phyloP scores from a whole-genome alignment of 345 rosid genomes.

The Bruguiera parviflora region DNA sequence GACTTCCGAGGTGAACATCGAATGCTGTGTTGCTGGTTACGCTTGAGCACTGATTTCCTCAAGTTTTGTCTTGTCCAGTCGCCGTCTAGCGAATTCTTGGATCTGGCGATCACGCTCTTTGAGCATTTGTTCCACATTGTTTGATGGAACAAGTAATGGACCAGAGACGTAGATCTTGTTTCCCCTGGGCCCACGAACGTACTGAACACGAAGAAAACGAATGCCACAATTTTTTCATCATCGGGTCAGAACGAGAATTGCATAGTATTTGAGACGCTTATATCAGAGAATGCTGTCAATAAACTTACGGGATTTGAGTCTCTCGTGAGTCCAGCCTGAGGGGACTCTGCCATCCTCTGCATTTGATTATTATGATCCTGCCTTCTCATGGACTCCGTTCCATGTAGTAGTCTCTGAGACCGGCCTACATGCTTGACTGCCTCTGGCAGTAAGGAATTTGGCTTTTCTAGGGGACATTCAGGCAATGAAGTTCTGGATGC shows the following conservation, averaged over 20 bases:
- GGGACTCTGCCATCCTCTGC: conserved; percentile 31
- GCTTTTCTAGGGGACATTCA: conserved; percentile 32
- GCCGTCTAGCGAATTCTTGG: conserved; percentile 61
- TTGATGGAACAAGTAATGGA: conserved; percentile 65
- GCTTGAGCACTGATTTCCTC: conserved; percentile 20
- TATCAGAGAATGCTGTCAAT: neutral
- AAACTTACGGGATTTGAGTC: conserved; percentile 46
- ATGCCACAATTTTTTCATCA: conserved; percentile 5
- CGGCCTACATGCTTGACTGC: conserved; percentile 25
- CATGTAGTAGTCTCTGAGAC: conserved; percentile 25
- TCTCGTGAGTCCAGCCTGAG: conserved; percentile 27
- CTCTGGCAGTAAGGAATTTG: conserved; percentile 28
- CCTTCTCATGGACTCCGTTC: conserved; percentile 26
- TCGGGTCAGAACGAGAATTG: neutral
- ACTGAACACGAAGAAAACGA: conserved; percentile 37
- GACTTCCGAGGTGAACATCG: neutral
- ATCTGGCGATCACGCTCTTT: conserved; percentile 76
- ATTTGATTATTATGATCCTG: conserved; percentile 28
- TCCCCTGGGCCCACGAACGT: conserved; percentile 41
- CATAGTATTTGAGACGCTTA: neutral
- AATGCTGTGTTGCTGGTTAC: conserved; percentile 15
- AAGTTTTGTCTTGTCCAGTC: conserved; percentile 39
- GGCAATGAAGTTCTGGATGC: conserved; percentile 40
- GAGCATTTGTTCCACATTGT: conserved; percentile 84
- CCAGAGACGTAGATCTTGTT: conserved; percentile 88